Evolutionary conservation across 2,329 filamentous ascomycete species (phyloP).

Genomic region (Colletotrichum euphorbiae): DNA sequence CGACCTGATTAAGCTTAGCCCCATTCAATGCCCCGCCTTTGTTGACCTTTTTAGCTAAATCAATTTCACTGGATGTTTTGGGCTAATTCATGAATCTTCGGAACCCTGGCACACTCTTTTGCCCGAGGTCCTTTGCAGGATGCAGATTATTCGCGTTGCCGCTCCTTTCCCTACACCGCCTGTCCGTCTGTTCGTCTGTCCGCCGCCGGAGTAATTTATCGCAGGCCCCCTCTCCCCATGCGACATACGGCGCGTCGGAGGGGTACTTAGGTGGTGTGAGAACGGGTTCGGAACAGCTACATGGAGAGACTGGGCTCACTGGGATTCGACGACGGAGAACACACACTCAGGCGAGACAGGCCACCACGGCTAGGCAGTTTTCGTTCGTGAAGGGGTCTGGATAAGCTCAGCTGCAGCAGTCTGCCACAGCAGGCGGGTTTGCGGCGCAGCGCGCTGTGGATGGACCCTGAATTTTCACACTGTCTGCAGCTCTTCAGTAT

Average conservation of each 20-base stretch:
- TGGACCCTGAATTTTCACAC: slow-evolving; percentile 32
- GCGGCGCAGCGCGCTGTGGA: slow-evolving; percentile 30
- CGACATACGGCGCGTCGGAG: slow-evolving; percentile 21
- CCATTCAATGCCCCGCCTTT: too few species aligned
- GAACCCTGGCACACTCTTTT: not conserved
- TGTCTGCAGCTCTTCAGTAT: not conserved
- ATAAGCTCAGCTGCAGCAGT: slow-evolving; percentile 2
- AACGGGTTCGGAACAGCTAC: not conserved
- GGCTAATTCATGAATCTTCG: too few species aligned
- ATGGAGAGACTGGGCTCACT: not conserved
- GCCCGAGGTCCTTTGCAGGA: not conserved
- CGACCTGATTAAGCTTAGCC: too few species aligned
- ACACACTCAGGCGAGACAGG: too few species aligned
- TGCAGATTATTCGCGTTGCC: slow-evolving; percentile 1
- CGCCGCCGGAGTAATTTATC: slow-evolving; percentile 24
- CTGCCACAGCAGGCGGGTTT: slow-evolving; percentile 21
- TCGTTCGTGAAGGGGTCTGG: slow-evolving; percentile 3
- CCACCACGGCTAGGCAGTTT: not conserved
- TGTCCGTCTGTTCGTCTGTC: slow-evolving; percentile 7
- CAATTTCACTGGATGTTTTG: too few species aligned
- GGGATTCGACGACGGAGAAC: not conserved
- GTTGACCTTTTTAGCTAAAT: too few species aligned
- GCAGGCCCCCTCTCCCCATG: not conserved
- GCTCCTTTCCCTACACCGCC: slow-evolving; percentile 25
- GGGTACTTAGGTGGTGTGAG: slow-evolving; percentile 6